Evolutionary conservation across 106 monocot genomes (phyloP).

Genomic region (Dioscorea dumetorum): DNA sequence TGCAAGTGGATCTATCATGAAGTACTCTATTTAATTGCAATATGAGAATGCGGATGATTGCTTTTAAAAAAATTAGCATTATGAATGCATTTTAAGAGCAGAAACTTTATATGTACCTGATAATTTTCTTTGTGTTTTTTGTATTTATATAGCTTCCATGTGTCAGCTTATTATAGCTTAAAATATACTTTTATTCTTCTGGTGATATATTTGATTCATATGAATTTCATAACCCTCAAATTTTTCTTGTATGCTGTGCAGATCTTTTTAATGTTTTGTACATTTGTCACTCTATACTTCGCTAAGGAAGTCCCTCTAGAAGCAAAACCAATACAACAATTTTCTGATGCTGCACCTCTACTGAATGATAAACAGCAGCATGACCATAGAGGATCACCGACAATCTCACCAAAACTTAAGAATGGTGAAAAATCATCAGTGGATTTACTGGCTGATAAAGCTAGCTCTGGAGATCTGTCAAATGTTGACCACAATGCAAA

Average conservation of each 20-base stretch:
- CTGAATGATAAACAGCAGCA: slow-evolving; percentile 45
- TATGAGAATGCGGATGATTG: no score
- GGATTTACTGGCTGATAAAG: slow-evolving; percentile 11
- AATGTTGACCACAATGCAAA: slow-evolving; percentile 16
- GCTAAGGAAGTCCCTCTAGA: slow-evolving; percentile 70
- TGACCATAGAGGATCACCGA: slow-evolving; percentile 6
- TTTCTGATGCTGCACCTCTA: slow-evolving; percentile 78
- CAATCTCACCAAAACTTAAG: slow-evolving; percentile 8
- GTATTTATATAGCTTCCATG: no score
- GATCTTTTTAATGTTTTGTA: slow-evolving; percentile 86
- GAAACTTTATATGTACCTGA: no score
- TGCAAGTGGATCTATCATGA: no score
- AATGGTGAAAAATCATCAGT: slow-evolving; percentile 31
- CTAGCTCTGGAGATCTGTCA: slow-evolving; percentile 11
- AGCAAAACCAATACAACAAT: slow-evolving; percentile 11
- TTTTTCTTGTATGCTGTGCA: slow-evolving; percentile 11
- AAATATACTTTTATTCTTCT: no score
- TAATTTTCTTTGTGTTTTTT: no score
- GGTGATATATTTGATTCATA: no score
- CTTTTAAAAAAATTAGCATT: no score
- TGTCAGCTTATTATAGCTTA: no score
- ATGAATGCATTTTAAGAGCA: no score
- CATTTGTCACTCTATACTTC: slow-evolving; percentile 82
- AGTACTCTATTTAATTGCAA: no score
- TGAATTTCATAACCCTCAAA: no score